Evolutionary conservation across 2,329 filamentous ascomycete species (phyloP).

Genomic region (Hawksworthiomyces lignivorus): DNA sequence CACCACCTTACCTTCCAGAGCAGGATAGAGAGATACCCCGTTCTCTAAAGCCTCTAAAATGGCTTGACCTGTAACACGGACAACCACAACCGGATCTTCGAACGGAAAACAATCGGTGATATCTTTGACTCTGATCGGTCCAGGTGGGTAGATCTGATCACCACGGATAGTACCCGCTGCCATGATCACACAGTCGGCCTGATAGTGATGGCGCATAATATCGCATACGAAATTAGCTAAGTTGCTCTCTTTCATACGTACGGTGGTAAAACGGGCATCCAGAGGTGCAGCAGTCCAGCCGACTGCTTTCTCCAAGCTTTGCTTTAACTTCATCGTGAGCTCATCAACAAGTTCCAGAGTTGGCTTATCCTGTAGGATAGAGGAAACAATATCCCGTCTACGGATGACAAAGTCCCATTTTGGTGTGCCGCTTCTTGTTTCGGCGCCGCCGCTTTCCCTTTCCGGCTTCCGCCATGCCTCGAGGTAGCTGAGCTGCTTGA

Average conservation of each 20-base stretch:
- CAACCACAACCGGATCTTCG: constrained; percentile 77
- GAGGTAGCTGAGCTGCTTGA: constrained; percentile 86
- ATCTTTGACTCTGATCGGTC: constrained; percentile 68
- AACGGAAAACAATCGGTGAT: constrained; percentile 89
- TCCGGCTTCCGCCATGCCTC: constrained; percentile 57
- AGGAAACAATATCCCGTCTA: constrained; percentile 64
- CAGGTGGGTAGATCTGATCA: constrained; percentile 81
- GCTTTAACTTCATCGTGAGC: constrained; percentile 64
- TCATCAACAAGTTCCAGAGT: constrained; percentile 57
- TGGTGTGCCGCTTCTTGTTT: constrained; percentile 22
- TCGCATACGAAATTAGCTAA: constrained; percentile 88
- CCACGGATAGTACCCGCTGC: constrained; percentile 79
- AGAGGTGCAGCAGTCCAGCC: constrained; percentile 77
- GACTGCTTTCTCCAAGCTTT: constrained; percentile 72
- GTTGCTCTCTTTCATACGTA: constrained; percentile 71
- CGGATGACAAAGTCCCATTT: constrained; percentile 73
- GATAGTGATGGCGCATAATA: constrained; percentile 78
- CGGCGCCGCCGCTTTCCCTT: constrained; percentile 25
- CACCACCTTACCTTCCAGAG: constrained; percentile 55
- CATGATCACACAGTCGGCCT: constrained; percentile 76
- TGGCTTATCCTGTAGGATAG: constrained; percentile 54
- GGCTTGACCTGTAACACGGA: constrained; percentile 62
- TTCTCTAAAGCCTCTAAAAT: constrained; percentile 81
- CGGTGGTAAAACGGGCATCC: constrained; percentile 79
- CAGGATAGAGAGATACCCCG: constrained; percentile 70